These are phyloP conservation scores for Kockovaella imperatae DNA, from an alignment of 768 basidiomycete genomes.

Conservation along the genomic window DNA sequence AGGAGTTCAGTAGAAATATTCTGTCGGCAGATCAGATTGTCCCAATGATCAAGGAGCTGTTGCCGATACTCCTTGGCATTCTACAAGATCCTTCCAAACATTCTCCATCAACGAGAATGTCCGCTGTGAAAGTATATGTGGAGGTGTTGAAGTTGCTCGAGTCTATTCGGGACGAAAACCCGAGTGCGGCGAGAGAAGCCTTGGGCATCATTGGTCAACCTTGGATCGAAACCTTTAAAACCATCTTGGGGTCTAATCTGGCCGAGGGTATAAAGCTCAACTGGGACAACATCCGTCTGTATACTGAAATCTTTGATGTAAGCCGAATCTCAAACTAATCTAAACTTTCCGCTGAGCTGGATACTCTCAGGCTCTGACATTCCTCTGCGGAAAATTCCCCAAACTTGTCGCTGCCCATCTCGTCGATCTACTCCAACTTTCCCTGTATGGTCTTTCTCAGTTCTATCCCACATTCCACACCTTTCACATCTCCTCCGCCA, in stretches of 20 bases:
- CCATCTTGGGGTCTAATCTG: slow-evolving; percentile 61
- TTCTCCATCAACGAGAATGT: slow-evolving; percentile 70
- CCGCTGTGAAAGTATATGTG: slow-evolving; percentile 77
- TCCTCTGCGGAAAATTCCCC: slow-evolving; percentile 52
- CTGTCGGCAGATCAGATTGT: slow-evolving; percentile 90
- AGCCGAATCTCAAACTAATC: slow-evolving; percentile 12
- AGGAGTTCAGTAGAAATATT: slow-evolving; percentile 87
- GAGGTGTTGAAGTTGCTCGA: slow-evolving; percentile 83
- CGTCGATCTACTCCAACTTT: slow-evolving; percentile 35
- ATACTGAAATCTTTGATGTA: slow-evolving; percentile 80
- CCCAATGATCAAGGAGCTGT: slow-evolving; percentile 76
- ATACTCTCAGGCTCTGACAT: slow-evolving; percentile 1
- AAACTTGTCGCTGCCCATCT: slow-evolving; percentile 55
- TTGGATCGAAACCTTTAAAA: slow-evolving; percentile 87
- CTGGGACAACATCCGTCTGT: slow-evolving; percentile 76
- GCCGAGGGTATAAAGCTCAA: slow-evolving; percentile 57
- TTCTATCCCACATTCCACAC: slow-evolving; percentile 51
- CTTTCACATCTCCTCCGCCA: slow-evolving; percentile 43
- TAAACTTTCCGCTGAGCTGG: neutral
- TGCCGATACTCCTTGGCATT: slow-evolving; percentile 75
- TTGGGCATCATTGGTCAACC: slow-evolving; percentile 69
- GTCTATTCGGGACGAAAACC: slow-evolving; percentile 91
- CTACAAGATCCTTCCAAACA: slow-evolving; percentile 65
- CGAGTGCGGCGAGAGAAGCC: slow-evolving; percentile 75
- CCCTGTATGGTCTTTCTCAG: slow-evolving; percentile 50